These are phyloP conservation scores for Macrophomina pseudophaseolina DNA, from an alignment of 2,329 filamentous ascomycete species.

Conservation along the genomic window DNA sequence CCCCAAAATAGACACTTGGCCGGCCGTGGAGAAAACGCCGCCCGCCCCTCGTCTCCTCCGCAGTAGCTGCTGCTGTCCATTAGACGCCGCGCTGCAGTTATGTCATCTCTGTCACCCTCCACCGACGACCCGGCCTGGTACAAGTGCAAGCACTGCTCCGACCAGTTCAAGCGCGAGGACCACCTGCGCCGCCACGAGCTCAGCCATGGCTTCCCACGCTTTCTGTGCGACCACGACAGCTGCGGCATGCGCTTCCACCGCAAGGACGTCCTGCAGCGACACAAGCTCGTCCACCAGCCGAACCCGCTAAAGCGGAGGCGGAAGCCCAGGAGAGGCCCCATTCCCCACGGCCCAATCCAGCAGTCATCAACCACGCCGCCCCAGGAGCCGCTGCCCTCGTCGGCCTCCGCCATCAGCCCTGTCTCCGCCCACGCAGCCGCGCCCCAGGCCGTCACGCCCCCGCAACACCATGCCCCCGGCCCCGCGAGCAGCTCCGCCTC, in stretches of 20 bases:
- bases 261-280: slow-evolving; percentile 28
- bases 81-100: slow-evolving; percentile 13
- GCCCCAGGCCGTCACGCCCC: neutral
- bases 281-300: slow-evolving; percentile 28
- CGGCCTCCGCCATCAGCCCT: neutral
- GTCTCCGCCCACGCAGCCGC: neutral
- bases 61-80: slow-evolving; percentile 9
- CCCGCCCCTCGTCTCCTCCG: slow-evolving; percentile 25
- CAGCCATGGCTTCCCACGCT: slow-evolving; percentile 28
- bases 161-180: slow-evolving; percentile 28
- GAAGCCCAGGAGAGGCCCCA: slow-evolving; percentile 21
- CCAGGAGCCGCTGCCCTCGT: neutral
- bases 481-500: neutral
- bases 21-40: slow-evolving; percentile 22
- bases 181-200: slow-evolving; percentile 29
- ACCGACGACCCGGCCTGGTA: slow-evolving; percentile 23
- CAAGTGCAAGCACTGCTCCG: slow-evolving; percentile 27
- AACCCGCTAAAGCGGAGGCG: slow-evolving; percentile 26
- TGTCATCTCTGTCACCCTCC: slow-evolving; percentile 15
- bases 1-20: slow-evolving; percentile 9
- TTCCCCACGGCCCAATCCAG: slow-evolving; percentile 26
- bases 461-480: slow-evolving; percentile 6
- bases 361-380: slow-evolving; percentile 6
- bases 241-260: slow-evolving; percentile 29
- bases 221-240: slow-evolving; percentile 27